Evolutionary conservation across 2,329 filamentous ascomycete genomes (phyloP).

Genomic region (Pseudocercospora cruenta): DNA sequence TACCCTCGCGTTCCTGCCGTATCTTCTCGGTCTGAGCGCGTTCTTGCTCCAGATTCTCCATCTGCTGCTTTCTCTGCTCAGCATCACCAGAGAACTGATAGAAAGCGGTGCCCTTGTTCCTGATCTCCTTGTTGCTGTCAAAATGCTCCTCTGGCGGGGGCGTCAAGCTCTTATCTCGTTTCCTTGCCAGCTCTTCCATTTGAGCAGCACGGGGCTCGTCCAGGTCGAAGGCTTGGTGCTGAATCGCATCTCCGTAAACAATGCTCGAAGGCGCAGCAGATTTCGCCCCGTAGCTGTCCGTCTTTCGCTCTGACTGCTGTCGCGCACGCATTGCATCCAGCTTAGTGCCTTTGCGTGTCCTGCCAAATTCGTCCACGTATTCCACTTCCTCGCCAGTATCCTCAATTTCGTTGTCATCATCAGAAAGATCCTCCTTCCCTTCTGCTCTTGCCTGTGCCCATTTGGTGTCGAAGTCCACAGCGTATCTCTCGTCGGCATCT

Average conservation of each 20-base stretch:
- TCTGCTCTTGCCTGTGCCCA: conserved; percentile 69
- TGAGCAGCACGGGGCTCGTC: conserved; percentile 64
- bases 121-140: conserved; percentile 79
- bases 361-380: conserved; percentile 89
- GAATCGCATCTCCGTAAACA: conserved; percentile 84
- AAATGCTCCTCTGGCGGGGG: conserved; percentile 84
- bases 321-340: conserved; percentile 68
- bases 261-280: conserved; percentile 69
- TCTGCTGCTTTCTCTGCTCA: conserved; percentile 69
- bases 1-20: conserved; percentile 59
- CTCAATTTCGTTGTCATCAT: conserved; percentile 46
- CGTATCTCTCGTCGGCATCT: conserved; percentile 63
- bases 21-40: conserved; percentile 69
- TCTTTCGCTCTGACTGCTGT: conserved; percentile 60
- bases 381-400: conserved; percentile 69
- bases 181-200: conserved; percentile 78
- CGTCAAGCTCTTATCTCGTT: conserved; percentile 77
- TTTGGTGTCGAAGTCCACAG: conserved; percentile 95
- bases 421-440: conserved; percentile 52
- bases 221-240: conserved; percentile 79
- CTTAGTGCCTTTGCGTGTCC: conserved; percentile 73
- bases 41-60: conserved; percentile 71
- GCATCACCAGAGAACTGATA: conserved; percentile 84
- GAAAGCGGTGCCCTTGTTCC: conserved; percentile 87
- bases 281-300: conserved; percentile 69